These are phyloP conservation scores for Phytophthora pini DNA, from an alignment of 352 stramenopile genomes.

Conservation along the genomic window DNA sequence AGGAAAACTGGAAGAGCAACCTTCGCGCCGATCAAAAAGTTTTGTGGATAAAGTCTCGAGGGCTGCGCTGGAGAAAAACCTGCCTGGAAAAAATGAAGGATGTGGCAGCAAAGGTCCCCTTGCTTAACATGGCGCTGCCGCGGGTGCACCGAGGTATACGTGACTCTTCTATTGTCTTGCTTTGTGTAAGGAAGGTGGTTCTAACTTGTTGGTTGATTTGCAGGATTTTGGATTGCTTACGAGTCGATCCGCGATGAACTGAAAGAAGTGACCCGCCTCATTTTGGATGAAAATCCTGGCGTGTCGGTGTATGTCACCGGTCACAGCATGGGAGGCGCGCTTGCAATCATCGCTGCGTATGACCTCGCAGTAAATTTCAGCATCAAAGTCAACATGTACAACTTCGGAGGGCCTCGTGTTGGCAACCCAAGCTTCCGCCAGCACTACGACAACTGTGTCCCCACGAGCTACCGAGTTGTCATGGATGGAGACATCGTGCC, in stretches of 20 bases:
- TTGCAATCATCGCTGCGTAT: conserved; percentile 90
- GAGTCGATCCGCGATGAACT: conserved; percentile 81
- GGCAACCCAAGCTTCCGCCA: conserved; percentile 86
- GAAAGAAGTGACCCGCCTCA: conserved; percentile 76
- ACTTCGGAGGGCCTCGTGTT: conserved; percentile 87
- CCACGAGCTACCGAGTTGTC: conserved; percentile 82
- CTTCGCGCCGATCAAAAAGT: conserved; percentile 83
- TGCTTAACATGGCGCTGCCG: conserved; percentile 87
- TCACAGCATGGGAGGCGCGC: conserved; percentile 91
- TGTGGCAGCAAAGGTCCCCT: conserved; percentile 73
- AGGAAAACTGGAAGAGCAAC: conserved; percentile 91
- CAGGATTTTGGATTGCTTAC: conserved; percentile 89
- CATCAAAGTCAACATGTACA: conserved; percentile 91
- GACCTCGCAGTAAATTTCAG: conserved; percentile 87
- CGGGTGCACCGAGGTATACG: conserved; percentile 80
- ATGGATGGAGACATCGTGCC: conserved; percentile 87
- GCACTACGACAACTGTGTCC: conserved; percentile 77
- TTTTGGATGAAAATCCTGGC: conserved; percentile 85
- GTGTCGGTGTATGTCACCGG: conserved; percentile 92
- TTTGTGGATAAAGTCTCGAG: conserved; percentile 79
- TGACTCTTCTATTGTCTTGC: neutral
- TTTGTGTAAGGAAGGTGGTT: neutral
- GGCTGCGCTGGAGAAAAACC: conserved; percentile 52
- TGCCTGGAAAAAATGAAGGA: conserved; percentile 71
- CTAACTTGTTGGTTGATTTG: conserved; percentile 10